Conservation (phyloP, 306 rosid genomes). For the Amphicarpaea edgeworthii region DNA sequence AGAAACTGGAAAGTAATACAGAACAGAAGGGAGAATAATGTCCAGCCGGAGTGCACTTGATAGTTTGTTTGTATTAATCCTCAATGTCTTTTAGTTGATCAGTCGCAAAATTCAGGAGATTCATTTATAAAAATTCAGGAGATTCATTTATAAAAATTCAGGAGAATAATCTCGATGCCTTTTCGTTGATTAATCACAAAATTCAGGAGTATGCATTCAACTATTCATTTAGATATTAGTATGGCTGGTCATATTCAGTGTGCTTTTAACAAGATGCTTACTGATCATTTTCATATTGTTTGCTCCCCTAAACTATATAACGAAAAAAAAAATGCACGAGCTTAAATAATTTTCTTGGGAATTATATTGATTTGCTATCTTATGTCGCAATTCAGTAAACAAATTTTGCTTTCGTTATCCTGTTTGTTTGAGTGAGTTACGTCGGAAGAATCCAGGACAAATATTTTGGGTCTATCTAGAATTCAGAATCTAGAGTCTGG, state of each 20-base stretch:
- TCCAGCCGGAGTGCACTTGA: not conserved
- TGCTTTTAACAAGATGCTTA: not conserved
- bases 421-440: not conserved
- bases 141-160: too few relatives aligned
- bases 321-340: not conserved
- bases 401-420: conserved; percentile 5
- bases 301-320: not conserved
- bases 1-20: conserved; percentile 19
- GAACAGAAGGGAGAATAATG: not conserved
- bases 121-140: not conserved
- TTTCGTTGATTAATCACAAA: not conserved
- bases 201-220: not conserved
- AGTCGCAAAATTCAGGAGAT: not conserved
- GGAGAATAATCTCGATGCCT: not conserved
- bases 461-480: not conserved
- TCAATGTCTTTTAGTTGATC: not conserved
- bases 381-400: not conserved
- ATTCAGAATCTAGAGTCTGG: too few relatives aligned
- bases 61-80: not conserved
- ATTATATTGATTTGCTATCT: not conserved
- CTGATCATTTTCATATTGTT: too few relatives aligned
- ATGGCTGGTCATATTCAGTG: not conserved
- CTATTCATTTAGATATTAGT: not conserved
- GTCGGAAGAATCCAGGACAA: not conserved
- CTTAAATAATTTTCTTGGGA: not conserved